Evolutionary conservation across 2,329 filamentous ascomycete genomes (phyloP).

Genomic region (Capronia coronata): DNA sequence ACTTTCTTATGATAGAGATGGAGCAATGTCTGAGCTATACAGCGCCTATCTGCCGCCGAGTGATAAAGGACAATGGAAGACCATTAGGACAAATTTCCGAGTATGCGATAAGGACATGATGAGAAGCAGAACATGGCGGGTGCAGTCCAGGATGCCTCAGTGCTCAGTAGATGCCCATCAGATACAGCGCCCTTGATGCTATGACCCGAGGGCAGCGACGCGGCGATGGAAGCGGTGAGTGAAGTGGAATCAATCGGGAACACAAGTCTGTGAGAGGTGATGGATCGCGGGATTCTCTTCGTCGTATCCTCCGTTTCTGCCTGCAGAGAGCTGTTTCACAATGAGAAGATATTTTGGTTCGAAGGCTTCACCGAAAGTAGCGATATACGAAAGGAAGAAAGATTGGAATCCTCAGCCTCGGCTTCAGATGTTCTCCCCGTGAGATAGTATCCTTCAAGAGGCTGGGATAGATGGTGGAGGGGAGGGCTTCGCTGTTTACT

Average conservation of each 20-base stretch:
- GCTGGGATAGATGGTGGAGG: no score
- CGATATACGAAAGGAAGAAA: no score
- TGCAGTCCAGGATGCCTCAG: not conserved
- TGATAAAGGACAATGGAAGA: not conserved
- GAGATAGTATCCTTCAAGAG: not conserved
- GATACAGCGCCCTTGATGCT: constrained; percentile 2
- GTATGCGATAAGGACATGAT: constrained; percentile 8
- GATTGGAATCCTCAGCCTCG: not conserved
- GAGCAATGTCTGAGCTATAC: not conserved
- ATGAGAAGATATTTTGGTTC: no score
- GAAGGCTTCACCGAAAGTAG: no score
- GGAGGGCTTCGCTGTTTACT: no score
- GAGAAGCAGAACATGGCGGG: constrained; percentile 7
- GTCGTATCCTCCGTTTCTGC: not conserved
- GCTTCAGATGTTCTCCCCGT: no score
- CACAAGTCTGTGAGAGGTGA: constrained; percentile 2
- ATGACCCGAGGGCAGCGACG: constrained; percentile 5
- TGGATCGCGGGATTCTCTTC: not conserved
- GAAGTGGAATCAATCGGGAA: not conserved
- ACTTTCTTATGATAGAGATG: not conserved
- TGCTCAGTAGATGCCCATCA: not conserved
- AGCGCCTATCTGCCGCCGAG: constrained; percentile 3
- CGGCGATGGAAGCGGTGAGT: constrained; percentile 10
- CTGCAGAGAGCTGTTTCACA: not conserved
- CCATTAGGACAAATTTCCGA: constrained; percentile 1